A percentile compares a stretch with the other conserved stretches of the same genome.
Conservation (phyloP, 495 filamentous ascomycete genomes). For the Penicillium soppii region DNA sequence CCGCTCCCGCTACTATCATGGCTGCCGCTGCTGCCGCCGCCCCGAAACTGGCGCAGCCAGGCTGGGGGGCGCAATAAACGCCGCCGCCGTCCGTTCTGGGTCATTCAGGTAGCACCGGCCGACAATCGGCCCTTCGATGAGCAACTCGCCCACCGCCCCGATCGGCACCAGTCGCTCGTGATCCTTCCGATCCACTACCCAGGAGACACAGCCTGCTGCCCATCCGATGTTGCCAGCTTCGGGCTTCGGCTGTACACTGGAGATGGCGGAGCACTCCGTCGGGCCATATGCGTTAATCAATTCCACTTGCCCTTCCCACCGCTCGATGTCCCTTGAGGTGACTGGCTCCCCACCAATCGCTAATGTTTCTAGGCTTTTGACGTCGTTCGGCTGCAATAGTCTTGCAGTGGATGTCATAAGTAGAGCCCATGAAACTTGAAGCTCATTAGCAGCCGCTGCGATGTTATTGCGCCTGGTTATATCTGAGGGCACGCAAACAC, state of each 20-base stretch:
- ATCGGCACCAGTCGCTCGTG: slow-evolving; percentile 29
- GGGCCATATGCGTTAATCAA: not conserved
- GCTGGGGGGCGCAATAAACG: not conserved
- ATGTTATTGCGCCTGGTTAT: too few species aligned
- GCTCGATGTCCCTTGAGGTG: not conserved
- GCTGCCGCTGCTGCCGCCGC: too few species aligned
- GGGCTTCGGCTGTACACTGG: too few species aligned
- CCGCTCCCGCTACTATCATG: too few species aligned
- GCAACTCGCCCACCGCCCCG: slow-evolving; percentile 40
- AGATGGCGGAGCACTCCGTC: not conserved
- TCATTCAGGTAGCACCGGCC: slow-evolving; percentile 33
- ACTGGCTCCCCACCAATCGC: slow-evolving; percentile 16
- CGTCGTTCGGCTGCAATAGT: not conserved
- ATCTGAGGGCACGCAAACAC: slow-evolving; percentile 31
- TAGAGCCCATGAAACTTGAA: too few species aligned
- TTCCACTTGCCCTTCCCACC: slow-evolving; percentile 1
- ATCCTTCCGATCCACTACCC: slow-evolving; percentile 33
- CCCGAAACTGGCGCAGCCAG: not conserved
- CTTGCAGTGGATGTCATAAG: too few species aligned
- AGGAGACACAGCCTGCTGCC: not conserved
- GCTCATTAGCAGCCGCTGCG: too few species aligned
- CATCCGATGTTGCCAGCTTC: too few species aligned
- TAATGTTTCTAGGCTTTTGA: not conserved
- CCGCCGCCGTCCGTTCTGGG: not conserved
- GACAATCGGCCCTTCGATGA: slow-evolving; percentile 39